These are phyloP conservation scores for Liriodendron chinense DNA, from an alignment of 164 flowering plant genomes.

Conservation along the genomic window DNA sequence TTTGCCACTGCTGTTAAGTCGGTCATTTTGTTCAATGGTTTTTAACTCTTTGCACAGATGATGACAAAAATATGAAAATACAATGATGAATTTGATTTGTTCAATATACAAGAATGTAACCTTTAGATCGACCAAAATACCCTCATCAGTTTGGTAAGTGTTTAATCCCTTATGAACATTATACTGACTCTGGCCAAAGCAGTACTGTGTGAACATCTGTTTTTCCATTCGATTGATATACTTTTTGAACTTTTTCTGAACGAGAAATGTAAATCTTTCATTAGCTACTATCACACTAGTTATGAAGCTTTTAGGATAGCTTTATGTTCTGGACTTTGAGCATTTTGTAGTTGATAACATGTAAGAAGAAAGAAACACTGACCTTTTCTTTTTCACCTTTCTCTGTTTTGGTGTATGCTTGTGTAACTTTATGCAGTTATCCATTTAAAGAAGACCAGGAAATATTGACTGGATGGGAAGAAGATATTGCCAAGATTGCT, in stretches of 20 bases:
- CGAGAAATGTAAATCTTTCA: not conserved
- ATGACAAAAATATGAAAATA: too few species aligned
- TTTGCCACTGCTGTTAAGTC: too few species aligned
- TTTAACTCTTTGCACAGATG: too few species aligned
- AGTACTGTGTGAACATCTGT: not conserved
- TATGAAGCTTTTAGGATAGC: not conserved
- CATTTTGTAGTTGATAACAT: not conserved
- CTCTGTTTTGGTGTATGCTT: not conserved
- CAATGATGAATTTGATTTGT: not conserved
- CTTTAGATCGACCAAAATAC: not conserved
- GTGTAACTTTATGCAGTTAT: conserved; percentile 24
- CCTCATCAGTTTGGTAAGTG: not conserved
- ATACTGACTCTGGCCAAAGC: not conserved
- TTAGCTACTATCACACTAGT: not conserved
- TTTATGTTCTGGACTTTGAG: not conserved
- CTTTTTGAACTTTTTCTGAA: not conserved
- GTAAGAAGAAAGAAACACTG: conserved; percentile 2
- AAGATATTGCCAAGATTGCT: conserved; percentile 54
- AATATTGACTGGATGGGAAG: conserved; percentile 70
- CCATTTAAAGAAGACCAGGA: conserved; percentile 42
- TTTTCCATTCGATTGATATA: not conserved
- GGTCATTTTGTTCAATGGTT: too few species aligned
- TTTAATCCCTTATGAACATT: not conserved
- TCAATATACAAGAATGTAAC: not conserved
- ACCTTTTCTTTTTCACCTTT: not conserved